A percentile compares a stretch with the other conserved stretches of the same genome.
Conservation (phyloP, 2,329 filamentous ascomycete genomes). For the Ampelomyces quisqualis region DNA sequence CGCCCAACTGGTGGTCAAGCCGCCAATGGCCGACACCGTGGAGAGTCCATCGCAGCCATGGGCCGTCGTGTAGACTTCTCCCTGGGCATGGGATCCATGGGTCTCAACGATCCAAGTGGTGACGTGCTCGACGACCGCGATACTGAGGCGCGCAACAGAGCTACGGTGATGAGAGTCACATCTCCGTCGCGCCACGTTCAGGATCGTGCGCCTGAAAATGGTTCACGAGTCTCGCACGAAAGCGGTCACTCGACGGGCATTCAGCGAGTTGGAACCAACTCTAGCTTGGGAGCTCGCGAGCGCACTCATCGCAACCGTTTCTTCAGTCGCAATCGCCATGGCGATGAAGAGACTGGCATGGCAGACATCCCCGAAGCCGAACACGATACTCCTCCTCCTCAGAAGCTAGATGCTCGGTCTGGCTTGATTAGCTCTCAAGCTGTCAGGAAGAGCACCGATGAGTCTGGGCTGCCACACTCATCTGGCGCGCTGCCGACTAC, state of each 20-base stretch:
- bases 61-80: constrained; percentile 69
- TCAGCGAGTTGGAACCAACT: constrained; percentile 41
- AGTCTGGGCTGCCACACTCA: constrained; percentile 14
- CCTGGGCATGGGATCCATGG: constrained; percentile 63
- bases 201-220: constrained; percentile 26
- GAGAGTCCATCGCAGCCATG: constrained; percentile 60
- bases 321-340: constrained; percentile 52
- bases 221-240: constrained; percentile 34
- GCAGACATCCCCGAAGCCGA: constrained; percentile 49
- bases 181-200: constrained; percentile 40
- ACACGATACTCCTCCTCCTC: constrained; percentile 21
- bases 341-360: constrained; percentile 50
- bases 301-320: constrained; percentile 61
- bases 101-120: constrained; percentile 59
- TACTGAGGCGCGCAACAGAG: constrained; percentile 37
- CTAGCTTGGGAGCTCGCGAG: constrained; percentile 31
- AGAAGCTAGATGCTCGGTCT: constrained; percentile 41
- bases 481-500: constrained; percentile 30
- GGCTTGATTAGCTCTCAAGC: constrained; percentile 36
- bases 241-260: constrained; percentile 37
- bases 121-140: constrained; percentile 64
- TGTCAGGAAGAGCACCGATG: constrained; percentile 29
- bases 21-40: constrained; percentile 52
- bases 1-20: constrained; percentile 48
- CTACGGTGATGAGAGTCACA: constrained; percentile 43